A percentile compares a stretch with the other conserved stretches of the same genome.
Evolutionary conservation across 2,329 filamentous ascomycete genomes (phyloP).

Genomic region (Exserohilum turcica): DNA sequence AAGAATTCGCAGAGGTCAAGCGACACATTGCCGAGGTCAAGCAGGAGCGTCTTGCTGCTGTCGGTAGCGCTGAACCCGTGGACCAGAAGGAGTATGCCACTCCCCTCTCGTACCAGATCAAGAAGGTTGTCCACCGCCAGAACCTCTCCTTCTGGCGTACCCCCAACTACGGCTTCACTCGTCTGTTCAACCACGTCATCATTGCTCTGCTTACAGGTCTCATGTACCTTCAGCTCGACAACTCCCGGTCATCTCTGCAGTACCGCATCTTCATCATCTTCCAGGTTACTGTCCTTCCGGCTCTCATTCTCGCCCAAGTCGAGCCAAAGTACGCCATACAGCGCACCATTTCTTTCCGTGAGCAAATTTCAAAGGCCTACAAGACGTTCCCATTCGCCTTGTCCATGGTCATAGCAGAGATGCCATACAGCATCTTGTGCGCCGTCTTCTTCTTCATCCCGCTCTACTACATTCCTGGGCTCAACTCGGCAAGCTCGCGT

Average conservation of each 20-base stretch:
- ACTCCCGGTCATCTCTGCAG: slow-evolving; percentile 77
- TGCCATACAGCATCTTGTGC: slow-evolving; percentile 82
- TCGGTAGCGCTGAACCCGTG: slow-evolving; percentile 50
- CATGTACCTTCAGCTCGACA: slow-evolving; percentile 76
- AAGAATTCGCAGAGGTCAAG: slow-evolving; percentile 71
- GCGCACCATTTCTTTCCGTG: slow-evolving; percentile 82
- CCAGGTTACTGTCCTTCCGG: slow-evolving; percentile 83
- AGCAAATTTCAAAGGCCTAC: slow-evolving; percentile 86
- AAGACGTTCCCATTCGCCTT: slow-evolving; percentile 76
- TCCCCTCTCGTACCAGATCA: slow-evolving; percentile 77
- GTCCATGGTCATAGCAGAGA: slow-evolving; percentile 79
- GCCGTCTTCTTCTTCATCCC: slow-evolving; percentile 81
- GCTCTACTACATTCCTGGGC: slow-evolving; percentile 82
- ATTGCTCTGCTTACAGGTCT: slow-evolving; percentile 80
- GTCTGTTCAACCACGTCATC: slow-evolving; percentile 81
- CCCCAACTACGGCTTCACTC: slow-evolving; percentile 86
- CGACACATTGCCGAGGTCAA: slow-evolving; percentile 71
- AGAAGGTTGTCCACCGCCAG: slow-evolving; percentile 72
- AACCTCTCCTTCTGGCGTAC: slow-evolving; percentile 83
- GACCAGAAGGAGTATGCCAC: slow-evolving; percentile 81
- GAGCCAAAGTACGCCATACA: slow-evolving; percentile 83
- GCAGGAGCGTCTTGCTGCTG: slow-evolving; percentile 59
- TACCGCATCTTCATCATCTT: slow-evolving; percentile 90
- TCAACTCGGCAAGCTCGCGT: slow-evolving; percentile 65
- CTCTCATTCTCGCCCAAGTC: slow-evolving; percentile 81